Conservation (phyloP, 2,329 filamentous ascomycete genomes). For the Chaetomium olivaceum region DNA sequence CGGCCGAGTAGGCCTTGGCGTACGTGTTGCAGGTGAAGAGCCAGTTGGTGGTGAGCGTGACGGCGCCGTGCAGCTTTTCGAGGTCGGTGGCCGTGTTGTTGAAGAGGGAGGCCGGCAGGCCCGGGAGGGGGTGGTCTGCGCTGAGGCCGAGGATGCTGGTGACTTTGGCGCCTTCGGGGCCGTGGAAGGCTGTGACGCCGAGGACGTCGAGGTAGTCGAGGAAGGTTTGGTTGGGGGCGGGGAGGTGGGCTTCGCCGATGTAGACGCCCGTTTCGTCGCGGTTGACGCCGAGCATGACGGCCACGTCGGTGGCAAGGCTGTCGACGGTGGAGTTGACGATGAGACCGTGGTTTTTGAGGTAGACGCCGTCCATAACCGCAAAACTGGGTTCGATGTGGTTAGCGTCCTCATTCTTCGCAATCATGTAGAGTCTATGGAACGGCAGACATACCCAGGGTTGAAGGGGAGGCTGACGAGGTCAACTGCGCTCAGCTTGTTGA, state of each 20-base stretch:
- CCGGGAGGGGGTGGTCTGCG: constrained; percentile 18
- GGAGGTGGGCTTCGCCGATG: constrained; percentile 28
- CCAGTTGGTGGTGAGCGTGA: constrained; percentile 37
- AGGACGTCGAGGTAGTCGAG: constrained; percentile 27
- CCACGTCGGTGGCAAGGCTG: constrained; percentile 33
- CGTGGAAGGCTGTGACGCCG: neutral
- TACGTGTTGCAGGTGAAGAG: constrained; percentile 40
- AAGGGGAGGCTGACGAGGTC: constrained; percentile 36
- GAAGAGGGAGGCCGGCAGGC: constrained; percentile 24
- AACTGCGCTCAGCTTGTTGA: constrained; percentile 34
- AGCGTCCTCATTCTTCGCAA: neutral
- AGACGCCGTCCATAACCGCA: constrained; percentile 37
- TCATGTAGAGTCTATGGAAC: neutral
- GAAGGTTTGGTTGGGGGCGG: constrained; percentile 27
- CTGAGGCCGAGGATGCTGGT: constrained; percentile 26
- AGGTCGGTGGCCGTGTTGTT: constrained; percentile 15
- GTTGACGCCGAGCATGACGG: constrained; percentile 42
- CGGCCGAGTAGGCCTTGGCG: constrained; percentile 40
- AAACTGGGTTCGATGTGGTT: constrained; percentile 18
- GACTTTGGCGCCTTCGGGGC: constrained; percentile 9
- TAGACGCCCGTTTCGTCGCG: constrained; percentile 37
- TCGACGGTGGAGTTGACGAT: constrained; percentile 33
- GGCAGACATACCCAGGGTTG: constrained; percentile 36
- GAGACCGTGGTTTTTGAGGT: constrained; percentile 34
- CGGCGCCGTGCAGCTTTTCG: constrained; percentile 39